These are phyloP conservation scores for Sporothrix schenckii DNA, from an alignment of 2,329 filamentous ascomycete genomes.

Conservation along the genomic window DNA sequence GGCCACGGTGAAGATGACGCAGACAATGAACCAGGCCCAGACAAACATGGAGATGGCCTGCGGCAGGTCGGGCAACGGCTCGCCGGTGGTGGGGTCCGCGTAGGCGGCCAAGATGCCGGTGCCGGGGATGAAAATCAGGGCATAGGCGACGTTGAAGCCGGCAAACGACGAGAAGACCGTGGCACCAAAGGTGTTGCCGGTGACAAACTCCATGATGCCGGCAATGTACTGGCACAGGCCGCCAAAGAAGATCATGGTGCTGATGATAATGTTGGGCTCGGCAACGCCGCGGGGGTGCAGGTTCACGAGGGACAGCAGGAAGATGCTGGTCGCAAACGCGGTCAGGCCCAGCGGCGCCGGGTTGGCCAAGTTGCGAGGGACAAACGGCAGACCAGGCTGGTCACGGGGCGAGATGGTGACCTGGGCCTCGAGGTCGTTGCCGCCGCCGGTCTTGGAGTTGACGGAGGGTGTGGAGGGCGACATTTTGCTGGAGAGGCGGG, in stretches of 20 bases:
- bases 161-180: slow-evolving; percentile 79
- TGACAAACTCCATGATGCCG: slow-evolving; percentile 88
- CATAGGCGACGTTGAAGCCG: slow-evolving; percentile 80
- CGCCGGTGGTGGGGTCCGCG: slow-evolving; percentile 34
- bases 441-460: slow-evolving; percentile 31
- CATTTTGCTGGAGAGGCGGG: slow-evolving; percentile 16
- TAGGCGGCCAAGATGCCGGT: slow-evolving; percentile 63
- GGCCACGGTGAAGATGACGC: slow-evolving; percentile 58
- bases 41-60: slow-evolving; percentile 73
- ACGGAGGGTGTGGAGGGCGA: slow-evolving; percentile 31
- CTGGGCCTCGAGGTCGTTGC: slow-evolving; percentile 35
- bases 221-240: slow-evolving; percentile 76
- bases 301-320: slow-evolving; percentile 75
- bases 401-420: slow-evolving; percentile 33
- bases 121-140: slow-evolving; percentile 68
- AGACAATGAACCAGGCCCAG: slow-evolving; percentile 83
- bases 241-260: slow-evolving; percentile 75
- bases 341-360: slow-evolving; percentile 74
- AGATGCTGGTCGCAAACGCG: slow-evolving; percentile 83
- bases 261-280: slow-evolving; percentile 67
- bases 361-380: slow-evolving; percentile 61
- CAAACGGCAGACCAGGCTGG: slow-evolving; percentile 32
- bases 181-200: slow-evolving; percentile 82
- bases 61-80: slow-evolving; percentile 49
- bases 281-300: slow-evolving; percentile 66